Evolutionary conservation across 805 yeast genomes (phyloP).

Genomic region (Sugiyamaella americana): DNA sequence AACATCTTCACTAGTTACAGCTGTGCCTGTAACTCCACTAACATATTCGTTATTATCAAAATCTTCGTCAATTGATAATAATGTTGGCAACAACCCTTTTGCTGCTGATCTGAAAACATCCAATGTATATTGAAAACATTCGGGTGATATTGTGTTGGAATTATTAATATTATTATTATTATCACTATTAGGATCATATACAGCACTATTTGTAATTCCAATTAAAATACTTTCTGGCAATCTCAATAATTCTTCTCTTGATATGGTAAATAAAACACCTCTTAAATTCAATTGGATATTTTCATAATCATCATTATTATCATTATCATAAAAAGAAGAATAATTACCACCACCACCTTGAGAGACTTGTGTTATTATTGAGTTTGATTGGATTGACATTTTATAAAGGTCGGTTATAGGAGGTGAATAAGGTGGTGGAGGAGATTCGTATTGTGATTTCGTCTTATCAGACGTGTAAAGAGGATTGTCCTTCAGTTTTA

Average conservation of each 20-base stretch:
- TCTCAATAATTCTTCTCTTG: slow-evolving; percentile 84
- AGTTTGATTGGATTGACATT: slow-evolving; percentile 22
- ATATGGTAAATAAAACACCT: slow-evolving; percentile 65
- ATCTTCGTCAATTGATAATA: slow-evolving; percentile 4
- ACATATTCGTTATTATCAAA: slow-evolving; percentile 7
- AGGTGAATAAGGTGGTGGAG: slow-evolving; percentile 27
- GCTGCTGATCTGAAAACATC: slow-evolving; percentile 66
- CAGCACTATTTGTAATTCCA: slow-evolving; percentile 87
- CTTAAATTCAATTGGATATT: slow-evolving; percentile 73
- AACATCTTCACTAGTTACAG: slow-evolving; percentile 21
- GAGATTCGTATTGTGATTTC: slow-evolving; percentile 9
- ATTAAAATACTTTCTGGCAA: slow-evolving; percentile 85
- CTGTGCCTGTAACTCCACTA: too few species aligned
- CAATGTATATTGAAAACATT: slow-evolving; percentile 78
- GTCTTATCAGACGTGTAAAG: too few species aligned
- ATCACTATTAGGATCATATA: slow-evolving; percentile 56
- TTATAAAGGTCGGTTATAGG: slow-evolving; percentile 17
- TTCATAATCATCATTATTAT: slow-evolving; percentile 35
- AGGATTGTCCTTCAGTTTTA: not conserved
- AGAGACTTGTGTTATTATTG: slow-evolving; percentile 67
- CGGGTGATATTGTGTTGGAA: slow-evolving; percentile 79
- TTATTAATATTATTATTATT: slow-evolving; percentile 38
- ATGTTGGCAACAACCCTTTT: slow-evolving; percentile 39
- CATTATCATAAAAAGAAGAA: not conserved
- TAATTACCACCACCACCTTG: not conserved